Conservation (phyloP, 805 yeast species). For the Candida insectalens region DNA sequence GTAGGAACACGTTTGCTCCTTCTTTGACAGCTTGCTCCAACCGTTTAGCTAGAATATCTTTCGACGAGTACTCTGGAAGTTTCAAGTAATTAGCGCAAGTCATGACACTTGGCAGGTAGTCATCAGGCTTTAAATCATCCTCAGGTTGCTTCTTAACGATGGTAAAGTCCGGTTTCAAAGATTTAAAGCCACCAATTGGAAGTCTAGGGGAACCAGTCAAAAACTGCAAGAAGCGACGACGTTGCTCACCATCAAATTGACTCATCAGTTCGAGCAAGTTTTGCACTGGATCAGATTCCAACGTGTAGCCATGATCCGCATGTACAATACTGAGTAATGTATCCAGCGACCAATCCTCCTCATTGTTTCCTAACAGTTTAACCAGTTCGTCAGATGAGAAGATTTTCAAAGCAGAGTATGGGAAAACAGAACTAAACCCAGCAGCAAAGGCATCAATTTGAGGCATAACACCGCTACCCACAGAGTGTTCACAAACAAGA, state of each 20-base stretch:
- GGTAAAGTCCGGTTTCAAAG: conserved; percentile 72
- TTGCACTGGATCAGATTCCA: conserved; percentile 55
- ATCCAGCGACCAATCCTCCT: conserved; percentile 78
- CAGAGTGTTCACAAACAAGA: conserved; percentile 44
- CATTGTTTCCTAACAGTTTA: conserved; percentile 61
- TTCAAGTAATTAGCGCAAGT: conserved; percentile 94
- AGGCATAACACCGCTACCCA: conserved; percentile 51
- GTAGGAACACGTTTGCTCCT: conserved; percentile 80
- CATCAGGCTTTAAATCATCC: conserved; percentile 56
- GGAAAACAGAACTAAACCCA: conserved; percentile 81
- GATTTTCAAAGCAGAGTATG: conserved; percentile 58
- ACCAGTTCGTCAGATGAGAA: conserved; percentile 70
- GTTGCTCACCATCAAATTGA: conserved; percentile 41
- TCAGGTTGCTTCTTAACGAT: conserved; percentile 83
- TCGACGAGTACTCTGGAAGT: conserved; percentile 69
- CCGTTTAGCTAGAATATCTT: conserved; percentile 47
- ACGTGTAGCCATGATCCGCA: conserved; percentile 86
- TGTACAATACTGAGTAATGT: conserved; percentile 51
- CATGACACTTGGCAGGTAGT: conserved; percentile 93
- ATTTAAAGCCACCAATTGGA: conserved; percentile 89
- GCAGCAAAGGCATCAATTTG: conserved; percentile 63
- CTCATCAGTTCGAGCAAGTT: conserved; percentile 54
- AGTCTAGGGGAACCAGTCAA: conserved; percentile 88
- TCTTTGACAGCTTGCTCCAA: conserved; percentile 68
- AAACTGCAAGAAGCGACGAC: conserved; percentile 73